These are phyloP conservation scores for Yamadazyma takamatsuzukensis DNA, from an alignment of 805 yeast species.

Conservation along the genomic window DNA sequence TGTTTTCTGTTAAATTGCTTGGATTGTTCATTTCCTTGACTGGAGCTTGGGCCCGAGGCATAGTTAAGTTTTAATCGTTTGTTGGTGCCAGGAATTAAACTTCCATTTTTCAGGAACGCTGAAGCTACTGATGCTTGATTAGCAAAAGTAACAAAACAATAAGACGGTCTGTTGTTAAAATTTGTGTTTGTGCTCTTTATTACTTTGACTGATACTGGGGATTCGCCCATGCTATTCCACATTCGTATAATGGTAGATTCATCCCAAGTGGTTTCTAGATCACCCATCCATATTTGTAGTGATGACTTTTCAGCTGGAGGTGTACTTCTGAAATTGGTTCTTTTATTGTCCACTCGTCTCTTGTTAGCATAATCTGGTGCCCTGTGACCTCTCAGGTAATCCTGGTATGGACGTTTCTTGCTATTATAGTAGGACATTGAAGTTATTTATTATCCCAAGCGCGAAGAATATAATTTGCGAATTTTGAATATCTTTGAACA, in stretches of 20 bases:
- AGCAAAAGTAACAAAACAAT: slow-evolving; percentile 79
- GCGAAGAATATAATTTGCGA: too few species aligned
- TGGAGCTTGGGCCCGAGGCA: slow-evolving; percentile 54
- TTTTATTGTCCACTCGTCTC: background rate
- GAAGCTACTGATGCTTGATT: slow-evolving; percentile 55
- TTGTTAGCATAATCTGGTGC: too few species aligned
- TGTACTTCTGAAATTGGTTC: background rate
- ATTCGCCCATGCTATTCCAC: slow-evolving; percentile 71
- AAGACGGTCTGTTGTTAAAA: slow-evolving; percentile 28
- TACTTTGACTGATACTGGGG: slow-evolving; percentile 55
- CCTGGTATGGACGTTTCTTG: too few species aligned
- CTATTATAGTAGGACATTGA: too few species aligned
- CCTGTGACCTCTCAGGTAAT: too few species aligned
- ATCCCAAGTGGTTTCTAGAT: slow-evolving; percentile 80
- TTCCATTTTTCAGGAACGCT: slow-evolving; percentile 68
- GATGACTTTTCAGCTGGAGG: too few species aligned
- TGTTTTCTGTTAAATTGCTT: slow-evolving; percentile 1
- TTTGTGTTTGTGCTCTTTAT: slow-evolving; percentile 65
- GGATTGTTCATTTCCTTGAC: background rate
- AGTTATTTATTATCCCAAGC: too few species aligned
- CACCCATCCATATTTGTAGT: slow-evolving; percentile 85
- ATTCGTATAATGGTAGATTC: slow-evolving; percentile 62
- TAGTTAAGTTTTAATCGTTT: slow-evolving; percentile 69
- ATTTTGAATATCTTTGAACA: too few species aligned
- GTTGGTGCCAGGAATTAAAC: slow-evolving; percentile 62